Evolutionary conservation across 2,329 filamentous ascomycete species (phyloP).

Genomic region (Cladorrhinum sp.): DNA sequence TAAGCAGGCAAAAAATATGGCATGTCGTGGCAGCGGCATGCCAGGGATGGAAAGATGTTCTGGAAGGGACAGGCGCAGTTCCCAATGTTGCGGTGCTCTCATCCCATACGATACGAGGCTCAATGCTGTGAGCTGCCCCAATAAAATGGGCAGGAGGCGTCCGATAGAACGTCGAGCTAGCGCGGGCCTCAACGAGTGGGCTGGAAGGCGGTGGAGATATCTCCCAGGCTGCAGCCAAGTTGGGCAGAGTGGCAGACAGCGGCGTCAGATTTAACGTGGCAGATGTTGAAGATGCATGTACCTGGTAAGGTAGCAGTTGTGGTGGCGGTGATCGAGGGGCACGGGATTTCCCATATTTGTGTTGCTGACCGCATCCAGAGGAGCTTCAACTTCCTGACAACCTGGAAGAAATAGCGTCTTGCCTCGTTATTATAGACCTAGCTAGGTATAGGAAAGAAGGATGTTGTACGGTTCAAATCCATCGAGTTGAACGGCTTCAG

Average conservation of each 20-base stretch:
- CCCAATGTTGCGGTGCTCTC: not conserved
- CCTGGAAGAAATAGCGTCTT: not conserved
- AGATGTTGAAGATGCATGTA: not conserved
- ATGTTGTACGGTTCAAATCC: not conserved
- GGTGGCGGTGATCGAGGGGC: not conserved
- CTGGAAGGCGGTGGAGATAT: not conserved
- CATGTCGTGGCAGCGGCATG: constrained; percentile 2
- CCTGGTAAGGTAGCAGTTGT: not conserved
- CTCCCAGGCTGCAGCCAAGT: not conserved
- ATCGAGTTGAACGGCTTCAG: not conserved
- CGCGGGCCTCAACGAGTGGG: not conserved
- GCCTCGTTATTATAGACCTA: not conserved
- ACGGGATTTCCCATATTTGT: not conserved
- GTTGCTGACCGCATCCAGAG: not conserved
- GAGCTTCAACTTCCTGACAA: not conserved
- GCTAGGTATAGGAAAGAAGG: not conserved
- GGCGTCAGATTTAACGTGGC: not conserved
- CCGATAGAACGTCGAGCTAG: constrained; percentile 7
- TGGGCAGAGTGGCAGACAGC: not conserved
- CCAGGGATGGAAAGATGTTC: constrained; percentile 7
- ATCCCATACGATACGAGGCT: not conserved
- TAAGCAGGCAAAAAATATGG: not conserved
- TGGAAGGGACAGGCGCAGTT: not conserved
- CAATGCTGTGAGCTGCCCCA: not conserved
- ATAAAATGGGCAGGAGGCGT: constrained; percentile 1